Evolutionary conservation across 257 asterid genomes (phyloP), one percentile per base, ranked within the genome.

Genomic region (Solanum commersonii): DNA sequence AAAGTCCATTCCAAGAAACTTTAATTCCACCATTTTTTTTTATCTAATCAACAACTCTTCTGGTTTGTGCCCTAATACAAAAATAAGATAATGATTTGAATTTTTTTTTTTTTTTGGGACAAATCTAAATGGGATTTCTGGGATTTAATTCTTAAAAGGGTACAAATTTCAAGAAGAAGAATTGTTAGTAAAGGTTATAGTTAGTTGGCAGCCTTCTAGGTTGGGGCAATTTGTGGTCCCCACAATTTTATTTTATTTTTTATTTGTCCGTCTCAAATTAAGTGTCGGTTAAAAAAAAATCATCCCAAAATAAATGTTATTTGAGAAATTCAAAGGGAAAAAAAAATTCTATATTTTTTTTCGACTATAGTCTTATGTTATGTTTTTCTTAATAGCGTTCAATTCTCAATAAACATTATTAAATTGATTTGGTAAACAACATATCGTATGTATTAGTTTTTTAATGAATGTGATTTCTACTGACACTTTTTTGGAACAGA

Each of bases 1-100:
- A 59, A 97, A 97, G 87, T 97, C 99, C 94, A 97, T 92, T 25
- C 99, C 99, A 1, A 94, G 88, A 92, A 96, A 93, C 88, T 94
- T 94, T 91, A 95, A 84, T 92, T 94, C 96, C 23, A 89, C 91
- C 96, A 93, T 95, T 52, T 90, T 86, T 37, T 38, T 5, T 40
- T 40, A n/a, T 23, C 59, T 76, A 14, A 27, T 79, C 65, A 44
- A 81, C 18, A 81, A 81, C 42, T 81, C 40, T 81, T 81, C 9
- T 44, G 60, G 67, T 4, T 25, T 79, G 34, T 15, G 25, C 38
- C 67, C 67, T 15, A 79, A 9, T 18, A 11, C 33, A 44, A 14
- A 81, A 81, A 46, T 79, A 67, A 79, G 65, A 79, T 15, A 79
- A 25, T 79, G 6, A 81, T 46, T 44, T 81, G 1, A 78, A 31